Percentiles rank a stretch among this genome's conserved stretches.
Conservation (phyloP, 129 eudicot genomes). For the Tanacetum coccineum region DNA sequence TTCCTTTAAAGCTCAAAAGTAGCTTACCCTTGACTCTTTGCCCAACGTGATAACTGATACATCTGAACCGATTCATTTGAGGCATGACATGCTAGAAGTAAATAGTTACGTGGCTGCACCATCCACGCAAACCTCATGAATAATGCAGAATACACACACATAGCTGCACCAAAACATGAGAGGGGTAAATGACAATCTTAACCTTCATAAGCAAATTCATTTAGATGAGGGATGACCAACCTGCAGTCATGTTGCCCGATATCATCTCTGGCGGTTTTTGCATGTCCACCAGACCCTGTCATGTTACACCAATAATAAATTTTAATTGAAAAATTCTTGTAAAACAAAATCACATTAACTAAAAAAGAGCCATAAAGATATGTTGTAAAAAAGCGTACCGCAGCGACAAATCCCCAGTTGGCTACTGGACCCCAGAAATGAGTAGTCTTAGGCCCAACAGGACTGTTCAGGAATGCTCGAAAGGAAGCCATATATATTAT, state of each 20-base stretch:
- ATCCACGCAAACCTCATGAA: conserved; percentile 96
- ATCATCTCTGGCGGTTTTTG: conserved; percentile 88
- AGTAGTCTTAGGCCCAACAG: conserved; percentile 88
- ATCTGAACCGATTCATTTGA: conserved; percentile 82
- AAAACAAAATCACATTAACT: conserved; percentile 9
- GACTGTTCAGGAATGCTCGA: conserved; percentile 74
- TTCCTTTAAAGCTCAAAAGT: too few relatives aligned
- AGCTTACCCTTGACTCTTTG: conserved; percentile 79
- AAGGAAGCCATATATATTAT: conserved; percentile 57
- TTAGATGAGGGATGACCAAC: conserved; percentile 25
- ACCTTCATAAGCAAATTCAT: conserved; percentile 7
- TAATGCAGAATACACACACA: conserved; percentile 78
- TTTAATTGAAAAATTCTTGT: conserved; percentile 3
- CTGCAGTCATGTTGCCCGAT: conserved; percentile 90
- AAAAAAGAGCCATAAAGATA: background rate
- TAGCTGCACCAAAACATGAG: conserved; percentile 39
- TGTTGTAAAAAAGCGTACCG: conserved; percentile 45
- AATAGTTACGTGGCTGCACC: conserved; percentile 87
- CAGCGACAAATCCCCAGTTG: conserved; percentile 82
- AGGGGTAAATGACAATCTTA: conserved; percentile 10
- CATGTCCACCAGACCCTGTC: conserved; percentile 83
- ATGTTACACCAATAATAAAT: conserved; percentile 11
- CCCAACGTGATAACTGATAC: conserved; percentile 82
- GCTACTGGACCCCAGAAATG: conserved; percentile 93
- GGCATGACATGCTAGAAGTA: conserved; percentile 79